phyloP scores from a whole-genome alignment of 1,284 basidiomycete genomes.

The Megacollybia platyphylla region DNA sequence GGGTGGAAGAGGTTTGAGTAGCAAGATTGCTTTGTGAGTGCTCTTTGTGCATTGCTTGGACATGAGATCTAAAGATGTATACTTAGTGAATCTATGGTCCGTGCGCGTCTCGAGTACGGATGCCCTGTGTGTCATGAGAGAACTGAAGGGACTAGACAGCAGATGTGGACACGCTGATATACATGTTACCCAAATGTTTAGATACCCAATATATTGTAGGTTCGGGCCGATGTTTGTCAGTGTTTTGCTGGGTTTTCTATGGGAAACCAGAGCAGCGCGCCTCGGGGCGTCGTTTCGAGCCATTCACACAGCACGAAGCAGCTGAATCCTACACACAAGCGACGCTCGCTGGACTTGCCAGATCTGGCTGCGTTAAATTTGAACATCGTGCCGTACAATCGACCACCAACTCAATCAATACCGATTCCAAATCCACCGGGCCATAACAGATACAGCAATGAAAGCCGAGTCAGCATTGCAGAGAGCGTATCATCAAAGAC shows the following conservation, averaged over 20 bases:
- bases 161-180: too few species aligned
- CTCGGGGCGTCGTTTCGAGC: too few species aligned
- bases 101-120: not conserved
- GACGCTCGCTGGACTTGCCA: not conserved
- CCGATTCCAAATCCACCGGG: not conserved
- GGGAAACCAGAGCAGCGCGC: too few species aligned
- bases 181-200: too few species aligned
- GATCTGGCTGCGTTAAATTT: not conserved
- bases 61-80: not conserved
- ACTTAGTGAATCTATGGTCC: slow-evolving; percentile 1
- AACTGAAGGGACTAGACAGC: too few species aligned
- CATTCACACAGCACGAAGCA: not conserved
- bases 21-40: slow-evolving; percentile 6
- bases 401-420: not conserved
- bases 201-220: too few species aligned
- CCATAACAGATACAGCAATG: not conserved
- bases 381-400: not conserved
- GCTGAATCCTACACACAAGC: not conserved
- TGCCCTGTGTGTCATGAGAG: not conserved
- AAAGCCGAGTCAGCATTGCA: not conserved
- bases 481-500: not conserved
- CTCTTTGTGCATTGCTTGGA: not conserved
- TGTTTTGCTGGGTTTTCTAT: too few species aligned
- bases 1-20: slow-evolving; percentile 24
- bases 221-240: too few species aligned